Evolutionary conservation across 169 alveolate species (phyloP).

Genomic region (Plasmodium adleri): DNA sequence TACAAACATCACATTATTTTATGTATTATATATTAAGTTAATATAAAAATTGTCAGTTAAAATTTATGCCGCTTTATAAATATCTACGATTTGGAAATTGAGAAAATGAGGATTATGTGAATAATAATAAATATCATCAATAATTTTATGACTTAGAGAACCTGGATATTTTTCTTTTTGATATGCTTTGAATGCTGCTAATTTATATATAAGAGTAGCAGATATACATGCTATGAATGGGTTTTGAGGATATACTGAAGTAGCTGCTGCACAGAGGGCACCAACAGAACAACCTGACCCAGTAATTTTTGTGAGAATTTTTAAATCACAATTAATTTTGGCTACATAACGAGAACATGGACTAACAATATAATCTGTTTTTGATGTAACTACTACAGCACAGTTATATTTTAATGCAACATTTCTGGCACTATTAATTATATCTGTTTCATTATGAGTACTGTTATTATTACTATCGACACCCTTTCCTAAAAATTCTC

Average conservation of each 20-base stretch:
- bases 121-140: constrained; percentile 61
- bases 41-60: too few species aligned
- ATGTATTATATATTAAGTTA: too few species aligned
- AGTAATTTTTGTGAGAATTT: constrained; percentile 56
- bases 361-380: constrained; percentile 50
- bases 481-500: constrained; percentile 51
- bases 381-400: constrained; percentile 63
- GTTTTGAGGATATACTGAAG: constrained; percentile 35
- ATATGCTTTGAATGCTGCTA: constrained; percentile 71
- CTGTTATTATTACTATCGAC: constrained; percentile 50
- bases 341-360: constrained; percentile 40
- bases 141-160: constrained; percentile 45
- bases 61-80: constrained; percentile 25
- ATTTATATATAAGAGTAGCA: constrained; percentile 40
- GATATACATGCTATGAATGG: constrained; percentile 56
- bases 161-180: constrained; percentile 67
- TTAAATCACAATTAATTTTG: constrained; percentile 52
- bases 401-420: constrained; percentile 67
- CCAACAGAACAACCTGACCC: constrained; percentile 77
- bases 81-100: constrained; percentile 44
- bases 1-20: too few species aligned
- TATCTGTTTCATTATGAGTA: constrained; percentile 6
- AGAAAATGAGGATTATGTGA: constrained; percentile 52
- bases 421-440: constrained; percentile 69
- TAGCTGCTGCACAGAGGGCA: constrained; percentile 75